phyloP scores from a whole-genome alignment of 495 filamentous ascomycete species.

The Opeltia flavorubescens region DNA sequence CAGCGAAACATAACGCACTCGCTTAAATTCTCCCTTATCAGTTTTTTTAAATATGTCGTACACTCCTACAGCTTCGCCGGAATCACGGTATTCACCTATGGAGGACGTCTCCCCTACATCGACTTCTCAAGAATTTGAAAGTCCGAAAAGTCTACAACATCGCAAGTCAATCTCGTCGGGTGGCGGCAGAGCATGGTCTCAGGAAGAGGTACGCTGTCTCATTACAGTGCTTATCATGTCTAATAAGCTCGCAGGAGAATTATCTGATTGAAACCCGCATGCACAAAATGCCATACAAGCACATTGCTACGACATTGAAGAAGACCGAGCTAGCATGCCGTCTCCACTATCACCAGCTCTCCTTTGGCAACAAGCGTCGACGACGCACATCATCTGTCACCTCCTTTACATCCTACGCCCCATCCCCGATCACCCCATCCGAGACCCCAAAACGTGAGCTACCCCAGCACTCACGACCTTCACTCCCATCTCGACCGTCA shows the following conservation, averaged over 20 bases:
- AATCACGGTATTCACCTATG: not conserved
- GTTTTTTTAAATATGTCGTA: not conserved
- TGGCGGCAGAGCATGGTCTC: constrained; percentile 62
- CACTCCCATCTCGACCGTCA: not conserved
- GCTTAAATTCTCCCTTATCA: not conserved
- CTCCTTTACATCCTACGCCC: constrained; percentile 29
- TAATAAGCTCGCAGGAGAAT: constrained; percentile 42
- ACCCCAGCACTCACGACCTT: constrained; percentile 12
- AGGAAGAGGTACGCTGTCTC: constrained; percentile 49
- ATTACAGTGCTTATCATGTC: not conserved
- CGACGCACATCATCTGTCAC: constrained; percentile 51
- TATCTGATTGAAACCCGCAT: constrained; percentile 71
- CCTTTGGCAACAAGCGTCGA: constrained; percentile 63
- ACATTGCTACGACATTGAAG: constrained; percentile 68
- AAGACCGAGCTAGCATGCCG: constrained; percentile 79
- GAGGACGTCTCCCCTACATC: not conserved
- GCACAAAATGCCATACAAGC: constrained; percentile 82
- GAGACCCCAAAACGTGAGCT: constrained; percentile 16
- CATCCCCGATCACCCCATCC: constrained; percentile 13
- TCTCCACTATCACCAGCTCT: constrained; percentile 71
- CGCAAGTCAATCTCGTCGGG: constrained; percentile 54
- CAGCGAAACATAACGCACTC: not conserved
- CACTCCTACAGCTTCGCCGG: not conserved
- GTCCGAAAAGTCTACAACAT: constrained; percentile 17
- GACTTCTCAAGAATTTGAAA: constrained; percentile 7